Evolutionary conservation across 1,284 basidiomycete genomes (phyloP).

Genomic region (Inonotus hispidus): DNA sequence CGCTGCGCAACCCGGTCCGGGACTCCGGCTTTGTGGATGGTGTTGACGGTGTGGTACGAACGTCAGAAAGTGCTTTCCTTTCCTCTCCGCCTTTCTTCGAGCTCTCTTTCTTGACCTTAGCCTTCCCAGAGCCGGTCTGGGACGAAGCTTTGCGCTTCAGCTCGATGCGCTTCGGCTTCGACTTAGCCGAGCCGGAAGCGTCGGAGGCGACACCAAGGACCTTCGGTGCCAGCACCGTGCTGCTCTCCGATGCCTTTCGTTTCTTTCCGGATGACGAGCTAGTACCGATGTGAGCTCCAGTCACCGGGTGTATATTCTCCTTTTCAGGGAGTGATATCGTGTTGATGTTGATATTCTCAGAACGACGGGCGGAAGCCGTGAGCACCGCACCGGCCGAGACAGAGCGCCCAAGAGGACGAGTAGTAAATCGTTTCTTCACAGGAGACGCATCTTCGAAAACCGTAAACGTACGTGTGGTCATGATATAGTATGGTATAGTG

Average conservation of each 20-base stretch:
- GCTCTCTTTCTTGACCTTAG: constrained; percentile 8
- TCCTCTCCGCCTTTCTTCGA: constrained; percentile 4
- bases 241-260: constrained; percentile 42
- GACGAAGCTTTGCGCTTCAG: constrained; percentile 13
- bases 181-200: background rate
- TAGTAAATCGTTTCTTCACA: constrained; percentile 20
- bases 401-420: constrained; percentile 8
- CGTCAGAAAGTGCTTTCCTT: background rate
- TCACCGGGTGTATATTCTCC: constrained; percentile 71
- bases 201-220: constrained; percentile 10
- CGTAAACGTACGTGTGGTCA: constrained; percentile 55
- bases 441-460: constrained; percentile 55
- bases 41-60: background rate
- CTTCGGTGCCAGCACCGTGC: constrained; percentile 25
- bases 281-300: constrained; percentile 46
- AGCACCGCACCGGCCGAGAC: constrained; percentile 1
- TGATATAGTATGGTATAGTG: constrained; percentile 22
- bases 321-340: constrained; percentile 46
- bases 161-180: constrained; percentile 14
- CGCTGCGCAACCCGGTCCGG: background rate
- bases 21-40: background rate
- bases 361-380: constrained; percentile 4
- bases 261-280: constrained; percentile 46
- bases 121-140: constrained; percentile 1
- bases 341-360: background rate